Percentiles rank a stretch among this genome's conserved stretches.
Conservation (phyloP, 2,329 filamentous ascomycete genomes). For the Paraphaeosphaeria minitans region DNA sequence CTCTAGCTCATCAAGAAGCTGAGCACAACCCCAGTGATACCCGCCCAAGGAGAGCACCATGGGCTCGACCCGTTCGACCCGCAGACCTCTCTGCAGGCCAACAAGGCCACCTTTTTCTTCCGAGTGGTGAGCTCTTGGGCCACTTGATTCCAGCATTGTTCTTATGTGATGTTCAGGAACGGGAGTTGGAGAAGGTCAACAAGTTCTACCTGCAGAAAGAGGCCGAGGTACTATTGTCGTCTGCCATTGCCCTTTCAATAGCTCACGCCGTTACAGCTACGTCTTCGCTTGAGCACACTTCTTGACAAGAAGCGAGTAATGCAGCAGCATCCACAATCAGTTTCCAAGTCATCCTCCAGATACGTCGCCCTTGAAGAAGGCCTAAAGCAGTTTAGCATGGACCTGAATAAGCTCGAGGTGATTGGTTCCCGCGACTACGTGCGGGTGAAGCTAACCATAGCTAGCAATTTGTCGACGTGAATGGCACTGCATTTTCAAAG, state of each 20-base stretch:
- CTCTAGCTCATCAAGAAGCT: conserved; percentile 95
- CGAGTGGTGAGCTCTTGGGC: conserved; percentile 70
- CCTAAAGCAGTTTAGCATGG: conserved; percentile 95
- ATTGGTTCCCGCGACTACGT: conserved; percentile 30
- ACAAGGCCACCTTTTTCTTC: conserved; percentile 99
- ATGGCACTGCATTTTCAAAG: conserved; percentile 96
- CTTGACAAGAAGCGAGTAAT: conserved; percentile 94
- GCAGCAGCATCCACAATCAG: conserved; percentile 75
- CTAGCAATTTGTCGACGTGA: conserved; percentile 96
- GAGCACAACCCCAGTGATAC: conserved; percentile 85
- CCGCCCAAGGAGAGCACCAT: conserved; percentile 69
- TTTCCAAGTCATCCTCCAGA: conserved; percentile 86
- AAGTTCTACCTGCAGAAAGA: conserved; percentile 98
- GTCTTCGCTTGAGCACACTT: conserved; percentile 87
- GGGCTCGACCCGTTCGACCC: conserved; percentile 65
- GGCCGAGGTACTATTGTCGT: conserved; percentile 74
- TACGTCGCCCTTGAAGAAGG: conserved; percentile 96
- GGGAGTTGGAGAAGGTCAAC: conserved; percentile 98
- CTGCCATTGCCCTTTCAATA: conserved; percentile 7
- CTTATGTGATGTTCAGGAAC: conserved; percentile 66
- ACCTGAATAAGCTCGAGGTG: conserved; percentile 88
- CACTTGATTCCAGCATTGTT: neutral
- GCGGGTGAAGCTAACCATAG: conserved; percentile 31
- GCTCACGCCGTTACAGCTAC: conserved; percentile 67
- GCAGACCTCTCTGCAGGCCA: conserved; percentile 90